Evolutionary conservation across 495 filamentous ascomycete genomes (phyloP), one percentile per base, ranked within the genome.

Genomic region (Aspergillus nidulans): DNA sequence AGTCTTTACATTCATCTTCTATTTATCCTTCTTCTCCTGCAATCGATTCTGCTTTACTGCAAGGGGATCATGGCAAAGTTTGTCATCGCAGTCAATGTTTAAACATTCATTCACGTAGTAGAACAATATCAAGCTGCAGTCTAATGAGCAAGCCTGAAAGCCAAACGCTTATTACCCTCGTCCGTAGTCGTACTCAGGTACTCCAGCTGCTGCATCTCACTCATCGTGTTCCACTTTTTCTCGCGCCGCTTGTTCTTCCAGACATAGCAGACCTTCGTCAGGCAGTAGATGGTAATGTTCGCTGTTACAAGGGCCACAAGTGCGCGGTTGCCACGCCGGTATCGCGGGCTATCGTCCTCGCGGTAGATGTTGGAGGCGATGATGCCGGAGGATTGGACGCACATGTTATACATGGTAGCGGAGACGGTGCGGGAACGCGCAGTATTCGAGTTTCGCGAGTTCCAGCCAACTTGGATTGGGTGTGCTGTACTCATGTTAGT

Each of bases 391-490:
- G 67, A 53, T 53, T 78, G 76, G 7, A 77, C 73, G 25, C 61
- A 68, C 76, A 77, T 65, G 60, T 83, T 82, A 65, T 85, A 85
- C 21, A 80, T 60, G 6, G 82, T 67, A 8, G 82, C 74, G 4
- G 75, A 77, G 4, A 88, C 79, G 3, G 84, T 78, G n/a, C 85
- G 66, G 0, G 83, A 85, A 1, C 84, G 69, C 9, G 87, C 85
- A 1, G 77, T 77, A 46, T 83, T 83, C 8, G 81, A 75, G 59
- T 87, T 85, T 47, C 75, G 69, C 0, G 79, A 80, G 30, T 74
- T 79, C 81, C 81, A 84, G 2, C 74, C 84, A 1, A 86, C 84
- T 52, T 84, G 75, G 24, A 88, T 85, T 0, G 85, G 78, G 53
- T 83, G 81, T 50, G 53, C 53, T 56, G 21, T 23, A 20, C 41